Evolutionary conservation across 768 basidiomycete species (phyloP), one percentile per base, ranked within the genome.

Genomic region (Mycena galericulata): DNA sequence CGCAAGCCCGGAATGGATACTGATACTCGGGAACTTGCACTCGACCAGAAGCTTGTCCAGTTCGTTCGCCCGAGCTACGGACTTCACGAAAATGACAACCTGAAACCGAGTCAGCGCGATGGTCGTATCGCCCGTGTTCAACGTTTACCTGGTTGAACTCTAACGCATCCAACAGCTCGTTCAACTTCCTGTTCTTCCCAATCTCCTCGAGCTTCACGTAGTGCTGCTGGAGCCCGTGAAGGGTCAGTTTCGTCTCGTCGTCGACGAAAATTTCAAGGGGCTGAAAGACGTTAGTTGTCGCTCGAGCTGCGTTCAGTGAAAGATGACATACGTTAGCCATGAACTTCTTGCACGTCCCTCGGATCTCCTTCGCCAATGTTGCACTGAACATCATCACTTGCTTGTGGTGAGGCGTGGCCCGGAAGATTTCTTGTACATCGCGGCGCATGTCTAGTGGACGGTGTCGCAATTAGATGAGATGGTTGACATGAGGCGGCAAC

Each of bases 341-440:
- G 81, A 99, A 99, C 79, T 99, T 99, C 85, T 99, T 99, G 90
- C 98, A 99, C 0, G 98, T 99, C 9, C 91, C 87, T 64, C 98
- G 88, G 65, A 99, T 97, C 72, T 99, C 98, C 86, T 99, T 99
- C 64, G 95, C 90, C 68, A 99, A 83, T 1, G 98, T 99, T 43
- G 98, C 98, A 75, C 96, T 97, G 87, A 99, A 99, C 98, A 99
- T 99, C 98, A 99, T 99, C 73, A 99, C 98, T 87, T 99, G 97
- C 86, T 99, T 99, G 88, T 98, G 96, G 82, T 98, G 97, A 56
- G 98, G 98, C 22, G 98, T 99, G 20, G 95, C 89, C 75, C 97
- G 92, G 89, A 99, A 99, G 76, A 99, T 99, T 85, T 99, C 98
- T 90, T 99, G 98, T 72, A 99, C 97, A 79, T 99, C 98, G 78